These are phyloP conservation scores for Dendrostoma leiphaemia DNA, from an alignment of 2,329 filamentous ascomycete genomes.

Conservation along the genomic window DNA sequence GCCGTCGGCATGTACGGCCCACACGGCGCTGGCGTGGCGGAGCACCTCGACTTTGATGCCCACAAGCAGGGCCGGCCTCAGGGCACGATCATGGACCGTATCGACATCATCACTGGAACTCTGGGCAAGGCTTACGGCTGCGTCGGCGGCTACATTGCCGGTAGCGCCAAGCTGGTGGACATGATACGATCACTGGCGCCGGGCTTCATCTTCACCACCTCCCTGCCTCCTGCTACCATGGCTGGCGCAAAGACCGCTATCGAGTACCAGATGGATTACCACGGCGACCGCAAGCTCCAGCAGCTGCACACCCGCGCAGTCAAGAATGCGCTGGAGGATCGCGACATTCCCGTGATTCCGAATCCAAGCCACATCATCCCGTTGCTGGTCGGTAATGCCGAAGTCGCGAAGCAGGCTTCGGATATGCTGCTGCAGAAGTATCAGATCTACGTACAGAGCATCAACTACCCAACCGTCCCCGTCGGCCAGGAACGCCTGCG, in stretches of 20 bases:
- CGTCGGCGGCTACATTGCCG: conserved; percentile 96
- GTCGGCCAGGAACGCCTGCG: conserved; percentile 96
- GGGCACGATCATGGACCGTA: conserved; percentile 89
- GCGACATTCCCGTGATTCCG: conserved; percentile 93
- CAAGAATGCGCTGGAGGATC: conserved; percentile 75
- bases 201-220: conserved; percentile 98
- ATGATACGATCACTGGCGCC: conserved; percentile 91
- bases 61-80: conserved; percentile 71
- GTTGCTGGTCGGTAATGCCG: conserved; percentile 89
- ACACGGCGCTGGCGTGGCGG: conserved; percentile 90
- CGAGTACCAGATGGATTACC: conserved; percentile 84
- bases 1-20: conserved; percentile 99
- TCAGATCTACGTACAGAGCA: conserved; percentile 95
- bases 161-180: conserved; percentile 82
- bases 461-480: conserved; percentile 98
- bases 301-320: conserved; percentile 95
- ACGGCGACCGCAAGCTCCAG: conserved; percentile 85
- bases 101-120: conserved; percentile 97
- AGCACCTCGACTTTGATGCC: conserved; percentile 92
- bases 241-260: conserved; percentile 89
- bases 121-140: conserved; percentile 97
- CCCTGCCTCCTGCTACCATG: conserved; percentile 94
- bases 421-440: conserved; percentile 89
- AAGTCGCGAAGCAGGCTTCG: conserved; percentile 85
- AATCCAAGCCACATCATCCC: conserved; percentile 97